Percentiles rank a stretch among this genome's conserved stretches.
These are phyloP conservation scores for Panicum hallii DNA, from an alignment of 202 grass and related monocot genomes.

Conservation along the genomic window DNA sequence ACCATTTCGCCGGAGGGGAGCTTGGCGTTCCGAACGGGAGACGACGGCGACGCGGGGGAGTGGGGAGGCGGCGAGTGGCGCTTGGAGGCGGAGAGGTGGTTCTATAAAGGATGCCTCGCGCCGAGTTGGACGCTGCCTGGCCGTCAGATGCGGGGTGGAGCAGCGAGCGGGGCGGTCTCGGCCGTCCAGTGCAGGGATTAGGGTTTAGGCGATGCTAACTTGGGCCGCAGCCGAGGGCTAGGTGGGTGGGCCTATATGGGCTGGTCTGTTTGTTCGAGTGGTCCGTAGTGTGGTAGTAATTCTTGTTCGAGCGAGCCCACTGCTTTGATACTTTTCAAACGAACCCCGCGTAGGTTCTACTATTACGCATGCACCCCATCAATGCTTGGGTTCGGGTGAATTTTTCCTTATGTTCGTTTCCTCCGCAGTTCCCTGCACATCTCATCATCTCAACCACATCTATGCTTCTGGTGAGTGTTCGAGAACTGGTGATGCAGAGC, in stretches of 20 bases:
- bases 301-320: neutral
- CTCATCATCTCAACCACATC: too few species aligned
- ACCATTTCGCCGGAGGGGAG: constrained; percentile 62
- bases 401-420: neutral
- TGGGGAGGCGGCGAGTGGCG: constrained; percentile 30
- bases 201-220: constrained; percentile 39
- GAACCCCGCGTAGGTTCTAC: neutral
- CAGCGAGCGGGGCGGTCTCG: neutral
- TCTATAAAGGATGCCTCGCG: constrained; percentile 42
- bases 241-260: neutral
- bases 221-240: constrained; percentile 1
- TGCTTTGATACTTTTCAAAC: neutral
- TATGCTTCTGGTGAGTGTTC: neutral
- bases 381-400: neutral
- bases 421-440: neutral
- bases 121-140: neutral
- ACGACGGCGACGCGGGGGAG: constrained; percentile 12
- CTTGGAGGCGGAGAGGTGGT: neutral
- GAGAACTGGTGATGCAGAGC: neutral
- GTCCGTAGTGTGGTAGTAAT: neutral
- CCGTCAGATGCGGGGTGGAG: constrained; percentile 36
- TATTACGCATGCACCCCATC: neutral
- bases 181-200: constrained; percentile 46
- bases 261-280: neutral
- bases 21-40: constrained; percentile 54